phyloP scores from a whole-genome alignment of 1,139 yeast genomes.

The Saccharomycopsis hybrid region DNA sequence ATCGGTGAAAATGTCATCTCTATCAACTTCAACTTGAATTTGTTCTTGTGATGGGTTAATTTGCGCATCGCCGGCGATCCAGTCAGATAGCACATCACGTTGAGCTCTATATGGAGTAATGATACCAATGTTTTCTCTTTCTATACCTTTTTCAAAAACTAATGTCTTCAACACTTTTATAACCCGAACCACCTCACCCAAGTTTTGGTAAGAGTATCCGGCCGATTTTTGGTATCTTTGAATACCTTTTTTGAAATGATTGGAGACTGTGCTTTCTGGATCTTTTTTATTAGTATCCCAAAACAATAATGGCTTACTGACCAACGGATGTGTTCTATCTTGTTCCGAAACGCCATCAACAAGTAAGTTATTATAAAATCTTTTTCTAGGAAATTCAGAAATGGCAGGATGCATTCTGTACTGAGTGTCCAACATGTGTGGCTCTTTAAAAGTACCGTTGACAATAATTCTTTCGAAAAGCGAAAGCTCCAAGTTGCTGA shows the following conservation, averaged over 20 bases:
- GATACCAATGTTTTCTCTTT: conserved; percentile 49
- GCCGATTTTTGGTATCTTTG: conserved; percentile 19
- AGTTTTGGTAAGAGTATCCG: conserved; percentile 50
- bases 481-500: conserved; percentile 53
- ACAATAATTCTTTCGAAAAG: conserved; percentile 51
- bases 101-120: conserved; percentile 73
- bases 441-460: conserved; percentile 50
- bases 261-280: conserved; percentile 41
- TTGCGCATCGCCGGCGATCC: conserved; percentile 42
- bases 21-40: conserved; percentile 46
- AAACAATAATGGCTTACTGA: conserved; percentile 45
- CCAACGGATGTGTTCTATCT: conserved; percentile 38
- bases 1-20: conserved; percentile 44
- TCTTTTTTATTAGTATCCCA: conserved; percentile 44
- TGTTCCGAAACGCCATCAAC: conserved; percentile 53
- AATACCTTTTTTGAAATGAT: conserved; percentile 35
- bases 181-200: conserved; percentile 45
- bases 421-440: conserved; percentile 66
- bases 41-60: conserved; percentile 50
- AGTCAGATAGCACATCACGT: conserved; percentile 51
- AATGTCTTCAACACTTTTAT: conserved; percentile 41
- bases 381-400: conserved; percentile 57
- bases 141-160: conserved; percentile 47
- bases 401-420: conserved; percentile 68
- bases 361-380: conserved; percentile 48